Evolutionary conservation across 1,284 basidiomycete species (phyloP).

Genomic region (Athelia sp.): DNA sequence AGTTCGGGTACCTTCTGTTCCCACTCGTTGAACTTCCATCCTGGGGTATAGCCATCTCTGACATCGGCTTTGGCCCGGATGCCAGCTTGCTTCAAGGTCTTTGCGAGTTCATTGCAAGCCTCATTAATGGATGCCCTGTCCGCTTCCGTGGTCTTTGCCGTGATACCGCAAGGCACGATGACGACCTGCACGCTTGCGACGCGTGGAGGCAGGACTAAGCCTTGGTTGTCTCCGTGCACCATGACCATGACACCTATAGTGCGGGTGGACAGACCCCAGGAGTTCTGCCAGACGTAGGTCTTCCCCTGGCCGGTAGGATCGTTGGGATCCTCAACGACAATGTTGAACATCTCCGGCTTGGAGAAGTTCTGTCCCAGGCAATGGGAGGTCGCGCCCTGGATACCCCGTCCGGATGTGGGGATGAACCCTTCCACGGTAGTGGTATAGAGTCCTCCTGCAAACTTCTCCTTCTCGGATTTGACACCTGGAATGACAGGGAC

Average conservation of each 20-base stretch:
- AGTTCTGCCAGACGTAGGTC: constrained; percentile 94
- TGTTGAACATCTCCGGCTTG: constrained; percentile 95
- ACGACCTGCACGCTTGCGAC: constrained; percentile 93
- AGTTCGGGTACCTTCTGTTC: constrained; percentile 75
- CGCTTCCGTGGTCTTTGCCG: constrained; percentile 71
- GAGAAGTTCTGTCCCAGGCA: constrained; percentile 99
- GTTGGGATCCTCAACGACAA: constrained; percentile 91
- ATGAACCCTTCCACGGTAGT: constrained; percentile 99
- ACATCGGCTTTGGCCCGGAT: constrained; percentile 89
- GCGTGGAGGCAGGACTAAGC: constrained; percentile 91
- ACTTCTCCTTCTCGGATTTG: constrained; percentile 99
- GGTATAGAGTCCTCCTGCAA: constrained; percentile 96
- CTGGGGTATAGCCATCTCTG: constrained; percentile 94
- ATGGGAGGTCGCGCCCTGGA: constrained; percentile 97
- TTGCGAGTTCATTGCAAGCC: constrained; percentile 73
- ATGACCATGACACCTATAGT: constrained; percentile 99
- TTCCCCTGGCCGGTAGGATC: constrained; percentile 66
- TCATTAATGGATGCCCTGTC: constrained; percentile 74
- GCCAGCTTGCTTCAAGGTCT: constrained; percentile 65
- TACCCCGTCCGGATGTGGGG: constrained; percentile 94
- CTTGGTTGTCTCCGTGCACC: constrained; percentile 98
- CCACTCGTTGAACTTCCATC: constrained; percentile 99
- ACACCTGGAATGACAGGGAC: constrained; percentile 96
- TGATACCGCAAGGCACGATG: constrained; percentile 91
- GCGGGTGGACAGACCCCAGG: constrained; percentile 96